A percentile compares a stretch with the other conserved stretches of the same genome.
Conservation (phyloP, 805 yeast genomes). For the Cephaloascus fragrans region DNA sequence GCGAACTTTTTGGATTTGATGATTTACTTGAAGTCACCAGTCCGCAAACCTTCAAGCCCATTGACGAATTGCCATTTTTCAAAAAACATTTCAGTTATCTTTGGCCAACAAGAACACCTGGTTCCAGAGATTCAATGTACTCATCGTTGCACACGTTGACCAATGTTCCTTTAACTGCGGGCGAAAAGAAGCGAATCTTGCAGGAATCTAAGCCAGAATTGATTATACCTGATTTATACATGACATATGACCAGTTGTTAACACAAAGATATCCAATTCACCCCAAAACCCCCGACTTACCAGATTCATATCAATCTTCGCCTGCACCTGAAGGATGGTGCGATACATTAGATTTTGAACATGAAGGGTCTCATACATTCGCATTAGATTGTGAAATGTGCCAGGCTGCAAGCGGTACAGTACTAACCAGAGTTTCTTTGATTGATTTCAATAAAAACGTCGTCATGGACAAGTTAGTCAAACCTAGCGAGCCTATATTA, state of each 20-base stretch:
- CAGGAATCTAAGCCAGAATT: conserved; percentile 24
- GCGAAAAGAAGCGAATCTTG: conserved; percentile 36
- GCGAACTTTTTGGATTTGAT: conserved; percentile 29
- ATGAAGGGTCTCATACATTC: conserved; percentile 54
- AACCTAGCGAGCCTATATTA: conserved; percentile 63
- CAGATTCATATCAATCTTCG: conserved; percentile 4
- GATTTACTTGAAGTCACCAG: conserved; percentile 5
- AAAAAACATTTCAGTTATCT: conserved; percentile 25
- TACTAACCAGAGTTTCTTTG: conserved; percentile 68
- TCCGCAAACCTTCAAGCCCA: neutral
- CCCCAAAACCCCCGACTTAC: conserved; percentile 15
- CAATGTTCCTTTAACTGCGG: conserved; percentile 44
- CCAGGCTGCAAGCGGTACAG: conserved; percentile 47
- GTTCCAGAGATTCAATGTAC: conserved; percentile 45
- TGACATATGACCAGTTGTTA: conserved; percentile 38
- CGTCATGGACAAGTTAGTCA: conserved; percentile 64
- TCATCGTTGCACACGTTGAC: conserved; percentile 48
- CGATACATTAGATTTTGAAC: conserved; percentile 42
- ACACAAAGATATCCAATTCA: conserved; percentile 56
- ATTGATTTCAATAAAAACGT: conserved; percentile 53
- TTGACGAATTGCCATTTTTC: conserved; percentile 20
- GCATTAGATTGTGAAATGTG: conserved; percentile 97
- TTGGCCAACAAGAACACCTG: conserved; percentile 55
- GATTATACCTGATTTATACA: conserved; percentile 40
- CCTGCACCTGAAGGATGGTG: conserved; percentile 31